phyloP scores from a whole-genome alignment of 2,329 filamentous ascomycete genomes.

The Stemphylium lycopersici region DNA sequence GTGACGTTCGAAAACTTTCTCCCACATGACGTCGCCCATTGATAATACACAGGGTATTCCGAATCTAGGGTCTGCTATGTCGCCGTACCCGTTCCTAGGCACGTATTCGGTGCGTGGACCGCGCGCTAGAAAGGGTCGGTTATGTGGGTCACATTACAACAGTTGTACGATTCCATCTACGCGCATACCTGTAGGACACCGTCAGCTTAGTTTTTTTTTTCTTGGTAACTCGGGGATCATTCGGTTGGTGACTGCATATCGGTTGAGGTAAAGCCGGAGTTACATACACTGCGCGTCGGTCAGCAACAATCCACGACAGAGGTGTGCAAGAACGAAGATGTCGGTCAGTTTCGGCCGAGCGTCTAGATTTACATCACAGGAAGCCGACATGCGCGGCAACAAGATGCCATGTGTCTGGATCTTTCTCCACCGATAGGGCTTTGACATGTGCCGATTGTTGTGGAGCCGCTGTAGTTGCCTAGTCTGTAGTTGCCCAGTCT shows the following conservation, averaged over 20 bases:
- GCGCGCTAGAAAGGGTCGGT: conserved; percentile 16
- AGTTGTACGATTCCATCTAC: no score
- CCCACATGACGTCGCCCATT: conserved; percentile 29
- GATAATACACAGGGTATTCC: conserved; percentile 16
- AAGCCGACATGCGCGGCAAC: no score
- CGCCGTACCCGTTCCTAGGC: conserved; percentile 6
- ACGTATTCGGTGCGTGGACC: conserved; percentile 17
- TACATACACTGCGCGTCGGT: no score
- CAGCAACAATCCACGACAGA: no score
- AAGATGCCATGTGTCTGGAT: not conserved
- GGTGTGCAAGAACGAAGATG: no score
- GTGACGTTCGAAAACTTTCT: conserved; percentile 20
- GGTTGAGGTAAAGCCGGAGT: no score
- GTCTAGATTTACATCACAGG: not conserved
- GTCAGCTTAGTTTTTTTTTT: no score
- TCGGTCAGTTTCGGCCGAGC: not conserved
- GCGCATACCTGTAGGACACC: no score
- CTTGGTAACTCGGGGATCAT: no score
- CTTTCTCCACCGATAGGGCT: conserved; percentile 1
- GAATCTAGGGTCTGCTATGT: conserved; percentile 16
- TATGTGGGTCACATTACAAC: not conserved
- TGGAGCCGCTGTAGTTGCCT: no score
- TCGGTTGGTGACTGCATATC: no score
- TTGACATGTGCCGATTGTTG: not conserved
- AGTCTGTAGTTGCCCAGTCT: no score